Conservation (phyloP, 805 yeast species). For the Yamadazyma sp. region DNA sequence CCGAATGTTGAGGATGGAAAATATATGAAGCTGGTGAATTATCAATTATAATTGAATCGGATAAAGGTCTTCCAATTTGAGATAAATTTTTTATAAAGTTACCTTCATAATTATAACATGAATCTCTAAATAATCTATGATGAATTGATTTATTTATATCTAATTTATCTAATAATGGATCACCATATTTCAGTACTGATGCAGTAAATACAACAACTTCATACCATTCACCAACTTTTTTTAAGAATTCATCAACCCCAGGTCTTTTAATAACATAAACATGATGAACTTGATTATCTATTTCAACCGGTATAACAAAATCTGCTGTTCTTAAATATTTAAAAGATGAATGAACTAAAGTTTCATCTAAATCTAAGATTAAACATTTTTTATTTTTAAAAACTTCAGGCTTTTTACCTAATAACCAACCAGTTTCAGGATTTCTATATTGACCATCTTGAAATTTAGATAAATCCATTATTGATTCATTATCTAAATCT, state of each 20-base stretch:
- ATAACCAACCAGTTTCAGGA: slow-evolving; percentile 57
- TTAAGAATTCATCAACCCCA: slow-evolving; percentile 92
- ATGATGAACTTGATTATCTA: slow-evolving; percentile 86
- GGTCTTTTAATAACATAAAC: slow-evolving; percentile 97
- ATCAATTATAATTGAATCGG: slow-evolving; percentile 85
- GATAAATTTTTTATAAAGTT: slow-evolving; percentile 91
- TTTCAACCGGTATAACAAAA: slow-evolving; percentile 96
- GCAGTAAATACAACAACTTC: slow-evolving; percentile 98
- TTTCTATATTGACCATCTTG: slow-evolving; percentile 73
- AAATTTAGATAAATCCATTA: slow-evolving; percentile 57
- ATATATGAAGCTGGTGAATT: slow-evolving; percentile 98
- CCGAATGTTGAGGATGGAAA: slow-evolving; percentile 96
- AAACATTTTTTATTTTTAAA: slow-evolving; percentile 75
- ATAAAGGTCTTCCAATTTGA: slow-evolving; percentile 89
- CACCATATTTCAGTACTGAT: slow-evolving; percentile 91
- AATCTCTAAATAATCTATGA: slow-evolving; percentile 90
- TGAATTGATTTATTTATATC: slow-evolving; percentile 76
- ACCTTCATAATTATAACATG: slow-evolving; percentile 91
- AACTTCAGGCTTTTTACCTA: slow-evolving; percentile 50
- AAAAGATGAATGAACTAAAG: slow-evolving; percentile 93
- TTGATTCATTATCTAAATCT: slow-evolving; percentile 21
- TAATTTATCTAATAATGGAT: slow-evolving; percentile 85
- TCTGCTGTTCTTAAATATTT: slow-evolving; percentile 90
- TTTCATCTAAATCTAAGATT: slow-evolving; percentile 90
- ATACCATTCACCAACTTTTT: slow-evolving; percentile 75